These are phyloP conservation scores for Pseudisothecium myosuroides DNA, from an alignment of 225 moss, liverwort and hornwort genomes.

Conservation along the genomic window DNA sequence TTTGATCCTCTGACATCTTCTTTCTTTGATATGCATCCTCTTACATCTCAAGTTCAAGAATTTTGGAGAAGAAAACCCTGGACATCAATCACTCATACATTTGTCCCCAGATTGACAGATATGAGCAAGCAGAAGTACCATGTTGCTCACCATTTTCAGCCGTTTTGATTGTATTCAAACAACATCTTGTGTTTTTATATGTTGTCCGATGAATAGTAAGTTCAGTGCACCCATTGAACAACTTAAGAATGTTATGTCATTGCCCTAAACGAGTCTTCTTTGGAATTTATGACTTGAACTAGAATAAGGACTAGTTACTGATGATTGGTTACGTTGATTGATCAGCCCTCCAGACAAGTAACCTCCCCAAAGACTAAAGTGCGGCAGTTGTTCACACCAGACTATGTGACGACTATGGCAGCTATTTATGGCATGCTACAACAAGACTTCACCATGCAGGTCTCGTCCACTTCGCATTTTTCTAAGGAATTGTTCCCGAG, in stretches of 20 bases:
- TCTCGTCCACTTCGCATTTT: background rate
- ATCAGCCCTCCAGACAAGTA: background rate
- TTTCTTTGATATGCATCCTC: background rate
- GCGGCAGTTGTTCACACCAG: conserved; percentile 30
- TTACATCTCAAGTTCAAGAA: background rate
- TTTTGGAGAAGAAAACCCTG: background rate
- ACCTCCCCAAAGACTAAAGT: conserved; percentile 21
- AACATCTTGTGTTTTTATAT: background rate
- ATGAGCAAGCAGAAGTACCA: background rate
- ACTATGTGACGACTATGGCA: conserved; percentile 67
- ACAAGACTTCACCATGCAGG: conserved; percentile 80
- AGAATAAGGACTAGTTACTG: background rate
- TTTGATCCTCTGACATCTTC: background rate
- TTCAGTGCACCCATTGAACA: background rate
- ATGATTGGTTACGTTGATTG: background rate
- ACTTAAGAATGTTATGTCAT: background rate
- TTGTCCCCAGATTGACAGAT: background rate
- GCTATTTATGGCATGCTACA: conserved; percentile 54
- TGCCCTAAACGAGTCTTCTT: background rate
- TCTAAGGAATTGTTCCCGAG: background rate
- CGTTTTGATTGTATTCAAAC: background rate
- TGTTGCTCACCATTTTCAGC: background rate
- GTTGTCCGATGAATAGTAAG: background rate
- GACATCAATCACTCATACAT: background rate
- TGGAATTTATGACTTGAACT: background rate